A percentile compares a stretch with the other conserved stretches of the same genome.
These are phyloP conservation scores for Oxytropis ochrocephala DNA, from an alignment of 306 rosid genomes.

Conservation along the genomic window DNA sequence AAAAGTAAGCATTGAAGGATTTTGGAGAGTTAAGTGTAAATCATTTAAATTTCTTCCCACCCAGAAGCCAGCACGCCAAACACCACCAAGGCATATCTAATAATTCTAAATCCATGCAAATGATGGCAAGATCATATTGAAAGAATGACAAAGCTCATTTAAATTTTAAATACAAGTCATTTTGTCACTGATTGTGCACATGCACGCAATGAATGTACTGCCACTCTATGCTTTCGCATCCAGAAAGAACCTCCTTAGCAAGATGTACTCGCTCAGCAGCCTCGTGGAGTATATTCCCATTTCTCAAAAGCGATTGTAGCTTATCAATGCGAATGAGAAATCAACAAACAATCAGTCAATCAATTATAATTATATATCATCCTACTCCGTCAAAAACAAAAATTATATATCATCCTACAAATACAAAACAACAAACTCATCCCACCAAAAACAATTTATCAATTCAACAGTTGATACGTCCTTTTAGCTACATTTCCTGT, in stretches of 20 bases:
- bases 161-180: not conserved
- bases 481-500: not conserved
- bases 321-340: slow-evolving; percentile 65
- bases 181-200: not conserved
- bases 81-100: not conserved
- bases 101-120: not conserved
- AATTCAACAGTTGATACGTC: slow-evolving; percentile 1
- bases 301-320: slow-evolving; percentile 73
- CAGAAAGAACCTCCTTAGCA: slow-evolving; percentile 57
- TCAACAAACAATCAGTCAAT: slow-evolving; percentile 11
- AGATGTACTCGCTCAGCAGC: slow-evolving; percentile 46
- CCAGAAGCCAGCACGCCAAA: not conserved
- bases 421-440: not conserved
- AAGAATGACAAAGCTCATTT: not conserved
- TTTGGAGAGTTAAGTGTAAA: not conserved
- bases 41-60: not conserved
- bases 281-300: slow-evolving; percentile 57
- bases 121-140: not conserved
- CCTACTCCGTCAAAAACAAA: too few species aligned
- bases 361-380: not conserved
- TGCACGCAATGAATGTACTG: slow-evolving; percentile 44
- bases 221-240: slow-evolving; percentile 85
- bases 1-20: not conserved
- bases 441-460: not conserved
- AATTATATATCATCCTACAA: not conserved